phyloP scores from a whole-genome alignment of 2,329 filamentous ascomycete genomes.

The Botryotinia calthae region DNA sequence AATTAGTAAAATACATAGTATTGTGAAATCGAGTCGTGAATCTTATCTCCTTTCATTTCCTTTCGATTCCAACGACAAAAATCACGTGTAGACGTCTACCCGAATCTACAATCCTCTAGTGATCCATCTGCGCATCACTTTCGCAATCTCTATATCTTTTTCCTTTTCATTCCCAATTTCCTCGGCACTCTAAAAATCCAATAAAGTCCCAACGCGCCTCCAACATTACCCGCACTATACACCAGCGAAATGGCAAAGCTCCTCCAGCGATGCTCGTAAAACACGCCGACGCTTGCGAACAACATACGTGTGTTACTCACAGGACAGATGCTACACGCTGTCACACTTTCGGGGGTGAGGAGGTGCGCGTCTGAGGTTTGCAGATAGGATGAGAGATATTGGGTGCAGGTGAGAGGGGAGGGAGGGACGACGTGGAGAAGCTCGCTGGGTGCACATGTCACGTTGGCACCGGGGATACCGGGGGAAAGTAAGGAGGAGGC shows the following conservation, averaged over 20 bases:
- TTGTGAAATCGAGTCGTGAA: too few species aligned
- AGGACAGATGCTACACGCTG: slow-evolving; percentile 58
- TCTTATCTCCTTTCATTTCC: too few species aligned
- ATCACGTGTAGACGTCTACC: too few species aligned
- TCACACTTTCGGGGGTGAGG: slow-evolving; percentile 56
- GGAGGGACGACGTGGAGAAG: slow-evolving; percentile 61
- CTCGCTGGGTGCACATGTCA: slow-evolving; percentile 67
- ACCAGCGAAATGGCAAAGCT: slow-evolving; percentile 53
- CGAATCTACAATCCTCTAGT: too few species aligned
- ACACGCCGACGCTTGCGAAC: slow-evolving; percentile 56
- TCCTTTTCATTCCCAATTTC: slow-evolving; percentile 25
- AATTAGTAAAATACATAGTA: too few species aligned
- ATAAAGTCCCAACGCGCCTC: slow-evolving; percentile 52
- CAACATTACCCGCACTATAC: slow-evolving; percentile 52
- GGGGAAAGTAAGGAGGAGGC: slow-evolving; percentile 67
- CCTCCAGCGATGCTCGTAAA: slow-evolving; percentile 64
- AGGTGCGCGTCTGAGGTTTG: slow-evolving; percentile 43
- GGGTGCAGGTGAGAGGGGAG: slow-evolving; percentile 9
- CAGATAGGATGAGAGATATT: slow-evolving; percentile 55
- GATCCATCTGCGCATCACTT: neutral
- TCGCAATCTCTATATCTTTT: too few species aligned
- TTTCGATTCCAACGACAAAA: too few species aligned
- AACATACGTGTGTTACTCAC: slow-evolving; percentile 61
- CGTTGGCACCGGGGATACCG: slow-evolving; percentile 62
- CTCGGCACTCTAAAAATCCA: slow-evolving; percentile 50